Percentiles rank a stretch among this genome's conserved stretches.
phyloP scores from a whole-genome alignment of 768 basidiomycete genomes.

The Phanerodontia chrysosporium region DNA sequence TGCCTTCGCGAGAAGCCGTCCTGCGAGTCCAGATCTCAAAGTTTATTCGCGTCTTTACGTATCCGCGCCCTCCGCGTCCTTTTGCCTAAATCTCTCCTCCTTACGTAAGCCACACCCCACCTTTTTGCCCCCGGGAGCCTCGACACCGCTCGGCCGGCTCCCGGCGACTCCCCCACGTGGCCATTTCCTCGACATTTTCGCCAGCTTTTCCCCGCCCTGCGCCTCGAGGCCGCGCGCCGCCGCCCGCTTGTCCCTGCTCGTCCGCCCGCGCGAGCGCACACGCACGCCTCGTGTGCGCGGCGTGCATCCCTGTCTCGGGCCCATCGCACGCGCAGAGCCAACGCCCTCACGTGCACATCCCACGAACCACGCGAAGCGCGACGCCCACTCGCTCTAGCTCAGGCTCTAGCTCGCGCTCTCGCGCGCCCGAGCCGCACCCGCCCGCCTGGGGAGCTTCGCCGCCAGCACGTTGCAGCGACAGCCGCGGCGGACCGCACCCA shows the following conservation, averaged over 20 bases:
- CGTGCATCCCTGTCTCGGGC: neutral
- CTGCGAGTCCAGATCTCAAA: slow-evolving; percentile 11
- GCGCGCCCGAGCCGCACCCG: too few species aligned
- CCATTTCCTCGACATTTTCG: neutral
- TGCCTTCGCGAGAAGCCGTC: neutral
- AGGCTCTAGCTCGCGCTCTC: neutral
- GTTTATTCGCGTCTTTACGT: slow-evolving; percentile 13
- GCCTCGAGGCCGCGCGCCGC: neutral
- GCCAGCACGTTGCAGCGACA: too few species aligned
- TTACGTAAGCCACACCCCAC: neutral
- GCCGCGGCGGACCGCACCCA: too few species aligned
- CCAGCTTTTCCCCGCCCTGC: neutral
- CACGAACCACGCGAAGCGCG: neutral
- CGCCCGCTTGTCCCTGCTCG: too few species aligned
- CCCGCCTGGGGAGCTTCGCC: too few species aligned
- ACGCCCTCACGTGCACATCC: neutral
- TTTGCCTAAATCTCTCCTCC: neutral
- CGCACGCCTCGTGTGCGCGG: neutral
- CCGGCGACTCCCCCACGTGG: neutral
- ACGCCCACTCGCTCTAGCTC: neutral
- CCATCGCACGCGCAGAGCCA: neutral
- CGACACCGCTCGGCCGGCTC: neutral
- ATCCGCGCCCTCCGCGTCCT: neutral
- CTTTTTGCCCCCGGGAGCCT: neutral
- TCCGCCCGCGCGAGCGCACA: too few species aligned